Evolutionary conservation across 306 rosid species (phyloP).

Genomic region (Cucurbita pepo): DNA sequence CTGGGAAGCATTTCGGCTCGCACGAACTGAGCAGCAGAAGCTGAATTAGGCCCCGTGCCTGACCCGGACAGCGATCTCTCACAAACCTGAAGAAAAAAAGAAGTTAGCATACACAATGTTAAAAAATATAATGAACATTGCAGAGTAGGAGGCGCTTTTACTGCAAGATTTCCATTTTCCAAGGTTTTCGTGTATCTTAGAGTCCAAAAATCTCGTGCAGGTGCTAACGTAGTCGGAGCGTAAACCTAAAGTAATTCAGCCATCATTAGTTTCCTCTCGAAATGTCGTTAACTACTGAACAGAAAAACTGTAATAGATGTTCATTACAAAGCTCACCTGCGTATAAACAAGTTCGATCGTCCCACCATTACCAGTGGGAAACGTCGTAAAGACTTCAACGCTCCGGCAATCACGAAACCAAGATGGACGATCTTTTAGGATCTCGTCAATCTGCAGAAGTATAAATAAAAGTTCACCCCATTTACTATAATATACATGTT

Average conservation of each 20-base stretch:
- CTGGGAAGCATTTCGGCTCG: constrained; percentile 80
- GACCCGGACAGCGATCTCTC: constrained; percentile 94
- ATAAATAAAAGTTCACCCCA: background rate
- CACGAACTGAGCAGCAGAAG: constrained; percentile 62
- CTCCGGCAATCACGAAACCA: constrained; percentile 98
- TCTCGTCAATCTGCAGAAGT: constrained; percentile 64
- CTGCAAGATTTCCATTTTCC: constrained; percentile 93
- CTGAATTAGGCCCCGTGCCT: constrained; percentile 65
- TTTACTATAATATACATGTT: background rate
- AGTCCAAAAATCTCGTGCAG: constrained; percentile 98
- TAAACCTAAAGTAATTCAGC: constrained; percentile 35
- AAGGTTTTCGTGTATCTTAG: constrained; percentile 70
- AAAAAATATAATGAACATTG: background rate
- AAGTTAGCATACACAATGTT: background rate
- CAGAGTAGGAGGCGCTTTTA: constrained; percentile 13
- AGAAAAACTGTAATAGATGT: background rate
- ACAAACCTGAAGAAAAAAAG: constrained; percentile 39
- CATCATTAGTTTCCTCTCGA: background rate
- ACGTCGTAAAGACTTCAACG: constrained; percentile 78
- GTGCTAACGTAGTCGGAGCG: constrained; percentile 88
- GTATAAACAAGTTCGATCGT: constrained; percentile 81
- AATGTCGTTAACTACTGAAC: background rate
- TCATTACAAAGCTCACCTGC: constrained; percentile 34
- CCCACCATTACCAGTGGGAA: constrained; percentile 86
- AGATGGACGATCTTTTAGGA: constrained; percentile 93